Percentiles rank a stretch among this genome's conserved stretches.
These are phyloP conservation scores for Eucalyptus dawsonii DNA, from an alignment of 345 rosid genomes.

Conservation along the genomic window DNA sequence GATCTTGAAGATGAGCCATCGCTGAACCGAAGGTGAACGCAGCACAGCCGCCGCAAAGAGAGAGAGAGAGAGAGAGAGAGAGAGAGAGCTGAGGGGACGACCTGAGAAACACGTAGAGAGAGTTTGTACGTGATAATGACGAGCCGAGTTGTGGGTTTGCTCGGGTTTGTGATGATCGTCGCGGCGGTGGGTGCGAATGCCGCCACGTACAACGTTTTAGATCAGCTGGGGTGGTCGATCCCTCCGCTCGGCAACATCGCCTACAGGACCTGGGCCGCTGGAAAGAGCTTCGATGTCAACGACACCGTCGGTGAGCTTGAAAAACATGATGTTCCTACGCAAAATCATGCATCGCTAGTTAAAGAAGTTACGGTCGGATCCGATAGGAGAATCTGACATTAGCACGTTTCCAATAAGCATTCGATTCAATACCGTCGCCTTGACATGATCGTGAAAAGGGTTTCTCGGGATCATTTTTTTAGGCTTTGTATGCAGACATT, in stretches of 20 bases:
- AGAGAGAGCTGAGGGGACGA: neutral
- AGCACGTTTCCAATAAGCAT: neutral
- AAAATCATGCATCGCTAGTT: neutral
- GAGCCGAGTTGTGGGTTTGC: neutral
- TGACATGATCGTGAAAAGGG: neutral
- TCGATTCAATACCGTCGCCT: neutral
- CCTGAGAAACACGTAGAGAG: neutral
- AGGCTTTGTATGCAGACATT: neutral
- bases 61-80: neutral
- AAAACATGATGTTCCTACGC: neutral
- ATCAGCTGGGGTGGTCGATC: neutral
- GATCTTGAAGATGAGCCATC: neutral
- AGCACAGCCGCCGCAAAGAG: neutral
- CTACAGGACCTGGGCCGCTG: neutral
- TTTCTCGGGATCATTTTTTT: neutral
- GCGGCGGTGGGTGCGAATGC: neutral
- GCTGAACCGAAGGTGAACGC: neutral
- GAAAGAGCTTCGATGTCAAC: neutral
- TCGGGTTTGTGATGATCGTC: neutral
- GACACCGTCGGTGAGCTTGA: neutral
- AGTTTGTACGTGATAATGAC: neutral
- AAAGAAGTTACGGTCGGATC: neutral
- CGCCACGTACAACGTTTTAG: neutral
- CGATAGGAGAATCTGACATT: neutral
- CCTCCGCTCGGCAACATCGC: constrained; percentile 2